Conservation (phyloP, 352 stramenopile species). For the Globisporangium canariense region DNA sequence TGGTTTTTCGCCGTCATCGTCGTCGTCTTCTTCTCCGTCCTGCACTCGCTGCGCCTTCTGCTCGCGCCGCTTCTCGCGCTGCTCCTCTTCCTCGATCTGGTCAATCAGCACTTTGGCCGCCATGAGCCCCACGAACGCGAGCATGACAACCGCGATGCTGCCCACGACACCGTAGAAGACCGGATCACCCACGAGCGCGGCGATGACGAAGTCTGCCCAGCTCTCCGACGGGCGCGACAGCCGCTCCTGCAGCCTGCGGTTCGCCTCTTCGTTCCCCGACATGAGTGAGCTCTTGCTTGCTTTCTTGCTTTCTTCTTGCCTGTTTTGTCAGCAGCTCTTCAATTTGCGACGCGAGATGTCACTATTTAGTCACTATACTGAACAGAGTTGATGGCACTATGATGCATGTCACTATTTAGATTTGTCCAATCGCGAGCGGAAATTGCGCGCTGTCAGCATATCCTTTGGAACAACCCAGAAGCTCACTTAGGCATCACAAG, state of each 20-base stretch:
- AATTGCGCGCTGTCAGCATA: slow-evolving; percentile 7
- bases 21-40: slow-evolving; percentile 18
- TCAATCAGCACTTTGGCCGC: slow-evolving; percentile 57
- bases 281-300: neutral
- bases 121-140: slow-evolving; percentile 51
- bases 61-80: slow-evolving; percentile 18
- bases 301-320: neutral
- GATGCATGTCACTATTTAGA: neutral
- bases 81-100: slow-evolving; percentile 55
- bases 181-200: slow-evolving; percentile 57
- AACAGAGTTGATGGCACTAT: neutral
- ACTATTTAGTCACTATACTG: neutral
- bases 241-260: slow-evolving; percentile 34
- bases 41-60: slow-evolving; percentile 20
- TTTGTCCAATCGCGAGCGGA: neutral
- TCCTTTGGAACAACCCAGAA: neutral
- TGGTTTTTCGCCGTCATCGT: neutral
- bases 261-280: slow-evolving; percentile 5
- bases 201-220: slow-evolving; percentile 63
- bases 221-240: slow-evolving; percentile 52
- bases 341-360: neutral
- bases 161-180: slow-evolving; percentile 50
- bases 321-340: neutral
- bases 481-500: neutral
- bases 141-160: slow-evolving; percentile 38